Evolutionary conservation across 768 basidiomycete species (phyloP).

Genomic region (Sutorius australiensis): DNA sequence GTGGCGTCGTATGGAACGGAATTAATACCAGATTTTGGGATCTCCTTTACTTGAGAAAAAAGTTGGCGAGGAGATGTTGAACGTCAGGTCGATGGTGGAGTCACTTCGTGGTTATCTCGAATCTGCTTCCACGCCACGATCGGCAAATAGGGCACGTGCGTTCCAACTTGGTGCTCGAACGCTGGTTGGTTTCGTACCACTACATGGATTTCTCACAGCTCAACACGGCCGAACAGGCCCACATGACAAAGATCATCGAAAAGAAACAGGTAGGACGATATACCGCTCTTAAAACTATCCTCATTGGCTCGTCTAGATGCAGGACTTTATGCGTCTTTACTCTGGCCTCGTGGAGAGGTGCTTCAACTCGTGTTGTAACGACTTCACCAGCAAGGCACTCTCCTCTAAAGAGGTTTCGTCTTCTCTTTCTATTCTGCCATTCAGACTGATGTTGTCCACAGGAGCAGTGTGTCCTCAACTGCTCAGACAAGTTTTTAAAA

Average conservation of each 20-base stretch:
- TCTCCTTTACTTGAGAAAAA: not conserved
- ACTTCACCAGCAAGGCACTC: slow-evolving; percentile 93
- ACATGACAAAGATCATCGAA: slow-evolving; percentile 92
- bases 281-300: not conserved
- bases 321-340: slow-evolving; percentile 96
- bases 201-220: slow-evolving; percentile 89
- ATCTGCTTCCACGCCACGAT: slow-evolving; percentile 5
- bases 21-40: slow-evolving; percentile 8
- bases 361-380: slow-evolving; percentile 92
- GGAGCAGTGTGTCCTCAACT: slow-evolving; percentile 90
- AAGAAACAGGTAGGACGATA: slow-evolving; percentile 77
- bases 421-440: not conserved
- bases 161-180: not conserved
- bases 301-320: slow-evolving; percentile 62
- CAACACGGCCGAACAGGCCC: slow-evolving; percentile 90
- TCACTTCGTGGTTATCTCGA: not conserved
- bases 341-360: slow-evolving; percentile 93
- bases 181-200: no score
- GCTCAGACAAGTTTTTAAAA: slow-evolving; percentile 96
- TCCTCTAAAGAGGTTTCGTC: slow-evolving; percentile 81
- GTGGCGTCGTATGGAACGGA: slow-evolving; percentile 1
- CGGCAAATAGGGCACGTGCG: slow-evolving; percentile 13
- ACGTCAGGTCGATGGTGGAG: not conserved
- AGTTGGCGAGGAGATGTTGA: not conserved
- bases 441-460: slow-evolving; percentile 32